These are phyloP conservation scores for Fusarium sp. DNA, from an alignment of 2,329 filamentous ascomycete species.

Conservation along the genomic window DNA sequence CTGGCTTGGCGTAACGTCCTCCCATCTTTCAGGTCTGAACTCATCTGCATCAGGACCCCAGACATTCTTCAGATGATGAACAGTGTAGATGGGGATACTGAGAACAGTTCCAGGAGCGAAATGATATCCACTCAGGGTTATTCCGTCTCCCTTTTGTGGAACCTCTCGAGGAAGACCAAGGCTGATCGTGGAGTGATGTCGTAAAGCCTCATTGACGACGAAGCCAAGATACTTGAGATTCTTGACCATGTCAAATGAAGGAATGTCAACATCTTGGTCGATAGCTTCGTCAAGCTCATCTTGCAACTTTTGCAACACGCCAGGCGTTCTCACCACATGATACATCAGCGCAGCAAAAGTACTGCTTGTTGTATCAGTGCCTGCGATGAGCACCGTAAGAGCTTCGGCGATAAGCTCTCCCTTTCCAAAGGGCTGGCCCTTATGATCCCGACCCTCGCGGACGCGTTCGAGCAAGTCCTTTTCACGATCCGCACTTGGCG, in stretches of 20 bases:
- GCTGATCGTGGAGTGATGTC: not conserved
- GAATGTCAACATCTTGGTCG: no score
- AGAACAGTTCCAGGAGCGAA: not conserved
- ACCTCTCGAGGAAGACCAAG: not conserved
- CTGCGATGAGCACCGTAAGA: no score
- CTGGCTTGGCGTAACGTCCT: not conserved
- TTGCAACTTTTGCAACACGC: no score
- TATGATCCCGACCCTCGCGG: no score
- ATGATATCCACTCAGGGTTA: not conserved
- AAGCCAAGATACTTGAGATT: not conserved
- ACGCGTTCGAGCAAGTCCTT: no score
- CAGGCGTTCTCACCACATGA: no score
- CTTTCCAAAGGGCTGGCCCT: no score
- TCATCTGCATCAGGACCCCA: not conserved
- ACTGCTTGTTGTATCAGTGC: no score
- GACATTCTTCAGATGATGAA: not conserved
- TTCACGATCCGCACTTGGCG: no score
- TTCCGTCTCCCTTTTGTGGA: not conserved
- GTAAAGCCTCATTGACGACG: not conserved
- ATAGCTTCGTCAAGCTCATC: no score
- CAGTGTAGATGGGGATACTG: not conserved
- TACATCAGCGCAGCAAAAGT: no score
- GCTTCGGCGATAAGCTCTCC: no score
- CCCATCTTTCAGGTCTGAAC: constrained; percentile 1
- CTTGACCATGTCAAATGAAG: not conserved